Base-by-base conservation (phyloP, 805 yeast species). In the Dipodascopsis tothii region DNA sequence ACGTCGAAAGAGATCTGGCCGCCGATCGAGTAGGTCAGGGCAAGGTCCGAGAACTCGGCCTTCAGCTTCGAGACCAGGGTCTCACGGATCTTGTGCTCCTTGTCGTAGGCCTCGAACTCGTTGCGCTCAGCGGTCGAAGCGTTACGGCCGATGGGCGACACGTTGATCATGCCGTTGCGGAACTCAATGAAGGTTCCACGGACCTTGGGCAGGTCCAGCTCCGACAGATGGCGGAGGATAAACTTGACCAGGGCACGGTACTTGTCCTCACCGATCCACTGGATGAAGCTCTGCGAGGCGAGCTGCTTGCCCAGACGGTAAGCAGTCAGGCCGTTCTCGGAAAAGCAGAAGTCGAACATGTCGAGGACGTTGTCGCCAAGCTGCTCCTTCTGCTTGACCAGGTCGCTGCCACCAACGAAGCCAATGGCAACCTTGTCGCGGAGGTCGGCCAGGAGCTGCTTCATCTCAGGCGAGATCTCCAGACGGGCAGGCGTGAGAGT, bases 1-100 rank as follows among this genome's bases (percentile, higher is more conserved):
- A 92, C 97, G 62, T 92, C 99, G 61, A 92, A 92, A 28, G 97
- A 90, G 66, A 92, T 92, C 76, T 92, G 97, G 59, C 99, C 99
- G 68, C 99, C 99, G 55, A 92, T 92, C 48, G 98, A 92, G 77
- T 83, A 92, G 56, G 97, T 90, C 63, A 92, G 76, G 44, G 81
- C 83, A 60, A 73, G 73, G 67, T 88, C 90, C 45, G 90, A 67
- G 75, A 92, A 92, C 61, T 80, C 77, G 63, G 77, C 76, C 69
- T 76, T 84, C 63, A 92, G 75, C 41, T 95, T 96, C 42, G 69
- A 71, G 52, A 92, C 97, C 74, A 92, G 74, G 50, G 73, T 78
- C 60, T 76, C 78, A 78, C 99, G 85, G 60, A 92, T 67, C 60
- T 84, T 75, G 74, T 84, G 78, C 62, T 70, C 73, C 59, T 78